Base-by-base conservation (phyloP, 2,329 filamentous ascomycete genomes). In the Talaromyces sp. region DNA sequence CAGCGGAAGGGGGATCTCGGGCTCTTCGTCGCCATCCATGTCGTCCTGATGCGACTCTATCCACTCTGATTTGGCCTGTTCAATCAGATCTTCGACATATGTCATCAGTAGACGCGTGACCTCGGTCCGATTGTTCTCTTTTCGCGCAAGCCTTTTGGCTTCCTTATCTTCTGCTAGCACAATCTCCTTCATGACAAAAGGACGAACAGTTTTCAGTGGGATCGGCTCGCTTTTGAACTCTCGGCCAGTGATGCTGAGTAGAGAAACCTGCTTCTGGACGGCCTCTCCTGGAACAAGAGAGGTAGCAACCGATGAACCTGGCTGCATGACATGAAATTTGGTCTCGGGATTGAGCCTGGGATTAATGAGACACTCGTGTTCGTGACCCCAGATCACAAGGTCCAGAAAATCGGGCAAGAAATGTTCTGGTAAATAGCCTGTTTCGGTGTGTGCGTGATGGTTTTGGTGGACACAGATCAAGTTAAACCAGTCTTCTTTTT, bases 401-500 rank as follows among this genome's bases (percentile, higher is more conserved):
- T 99, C 89, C 64, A 99, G 80, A 78, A 96, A 98, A 19, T 91
- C 87, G 0, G 95, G 96, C 0, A 99, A 80, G 68, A 97, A 95
- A 67, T 89, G 91, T 70, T 99, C 96, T 0, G 96, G 93, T 0
- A 99, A 82, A 70, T 96, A 98, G n/a, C 90, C 89, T 0, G 93
- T 98, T 19, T 93, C 86, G 0, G 91, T 96, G 70, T 97, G 89
- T 0, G 93, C 91, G 69, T 95, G 87, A 70, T 98, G 95, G 67
- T 99, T 99, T 71, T 99, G 95, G 71, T 99, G 95, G 2, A 99
- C 90, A 41, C 90, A 89, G 78, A 99, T 88, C 61, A 99, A 75
- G 70, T 98, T 98, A 81, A 98, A 99, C 90, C 93, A 99, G 67
- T 98, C 92, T 19, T 85, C 80, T 70, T 89, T 89, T 66, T 96